Conservation (phyloP, 73 alveolate genomes). For the Paramecium pentaurelia region DNA sequence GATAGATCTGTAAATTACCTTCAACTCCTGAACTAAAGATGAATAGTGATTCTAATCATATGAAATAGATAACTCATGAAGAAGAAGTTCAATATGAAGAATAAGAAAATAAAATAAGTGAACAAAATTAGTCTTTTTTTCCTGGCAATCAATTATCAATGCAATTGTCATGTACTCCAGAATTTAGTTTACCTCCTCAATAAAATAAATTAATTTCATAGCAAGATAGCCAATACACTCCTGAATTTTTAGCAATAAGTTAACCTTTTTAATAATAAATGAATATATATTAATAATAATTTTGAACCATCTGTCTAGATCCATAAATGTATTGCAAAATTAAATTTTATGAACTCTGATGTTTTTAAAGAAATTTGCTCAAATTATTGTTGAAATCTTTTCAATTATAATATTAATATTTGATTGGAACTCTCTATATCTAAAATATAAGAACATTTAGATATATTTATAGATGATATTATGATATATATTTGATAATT, state of each 20-base stretch:
- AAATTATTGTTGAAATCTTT: not conserved
- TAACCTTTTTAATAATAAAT: slow-evolving; percentile 9
- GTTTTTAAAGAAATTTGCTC: not conserved
- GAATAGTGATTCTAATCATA: not conserved
- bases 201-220: not conserved
- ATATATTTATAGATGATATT: not conserved
- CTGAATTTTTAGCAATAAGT: slow-evolving; percentile 28
- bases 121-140: not conserved
- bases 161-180: not conserved
- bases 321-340: not conserved
- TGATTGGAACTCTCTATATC: not conserved
- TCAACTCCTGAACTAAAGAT: not conserved
- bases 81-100: not conserved
- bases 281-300: slow-evolving; percentile 4
- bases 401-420: not conserved
- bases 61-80: not conserved
- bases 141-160: not conserved
- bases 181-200: not conserved
- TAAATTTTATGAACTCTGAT: not conserved
- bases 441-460: not conserved
- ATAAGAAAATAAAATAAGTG: not conserved
- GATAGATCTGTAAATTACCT: not conserved
- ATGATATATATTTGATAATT: not conserved
- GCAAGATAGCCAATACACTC: not conserved
- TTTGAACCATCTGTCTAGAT: not conserved